Evolutionary conservation across 2,329 filamentous ascomycete genomes (phyloP), one percentile per base, ranked within the genome.

Genomic region (Sporothrix luriei): DNA sequence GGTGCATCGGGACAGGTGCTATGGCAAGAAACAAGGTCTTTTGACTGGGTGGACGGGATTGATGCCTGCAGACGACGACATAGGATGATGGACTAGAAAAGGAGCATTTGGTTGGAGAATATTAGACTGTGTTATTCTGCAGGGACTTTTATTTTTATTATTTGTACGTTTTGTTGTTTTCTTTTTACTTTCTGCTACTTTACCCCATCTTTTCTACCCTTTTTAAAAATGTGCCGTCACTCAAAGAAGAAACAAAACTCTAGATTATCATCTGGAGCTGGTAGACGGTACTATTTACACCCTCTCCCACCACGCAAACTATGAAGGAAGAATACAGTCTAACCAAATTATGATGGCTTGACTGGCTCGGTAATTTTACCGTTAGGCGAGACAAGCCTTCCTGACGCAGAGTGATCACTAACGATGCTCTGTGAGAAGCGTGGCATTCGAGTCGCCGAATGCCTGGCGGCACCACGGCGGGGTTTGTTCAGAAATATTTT

Each of bases 381-480:
- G 16, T n/a, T 66, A 67, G 51, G 65, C 65, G 65, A 57, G 38
- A 40, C 9, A 14, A 26, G 57, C 57, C 26, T 24, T 13, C 14
- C 24, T 14, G n/a, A 6, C 48, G 14, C 59, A 21, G 13, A 49
- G 21, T 24, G 29, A 49, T 16, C 48, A 24, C 29, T 14, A 59
- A 19, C 3, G 11, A 10, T 21, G 16, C 9, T 51, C 26, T 51
- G 21, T 13, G 3, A n/a, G 14, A 24, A 43, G 24, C 26, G 51
- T 57, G 65, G 51, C 65, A 46, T 67, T 13, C 40, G 19, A 57
- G 52, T 57, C 51, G 65, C 51, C 65, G 40, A 67, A 57, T 67
- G 19, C 14, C 19, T n/a, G 49, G 64, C 49, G 64, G 64, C n/a
- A 66, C 49, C 14, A 54, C 49, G 65, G 65, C 49, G 65, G 38